These are phyloP conservation scores for Myriosclerotinia duriaeana DNA, from an alignment of 2,329 filamentous ascomycete genomes.

Conservation along the genomic window DNA sequence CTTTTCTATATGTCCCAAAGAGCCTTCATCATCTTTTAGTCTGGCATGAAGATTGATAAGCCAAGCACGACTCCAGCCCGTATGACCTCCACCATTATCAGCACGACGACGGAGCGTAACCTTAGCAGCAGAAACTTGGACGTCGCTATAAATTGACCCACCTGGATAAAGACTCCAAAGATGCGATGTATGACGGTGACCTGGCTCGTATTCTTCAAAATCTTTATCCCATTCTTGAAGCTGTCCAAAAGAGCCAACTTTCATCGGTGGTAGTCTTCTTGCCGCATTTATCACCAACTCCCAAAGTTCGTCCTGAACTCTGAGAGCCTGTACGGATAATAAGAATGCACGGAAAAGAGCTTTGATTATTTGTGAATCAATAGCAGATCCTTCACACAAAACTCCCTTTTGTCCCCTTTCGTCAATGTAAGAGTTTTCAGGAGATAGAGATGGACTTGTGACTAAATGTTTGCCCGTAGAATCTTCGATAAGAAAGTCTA, in stretches of 20 bases:
- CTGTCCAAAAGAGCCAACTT: constrained; percentile 40
- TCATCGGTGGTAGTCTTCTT: constrained; percentile 22
- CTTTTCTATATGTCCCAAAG: constrained; percentile 43
- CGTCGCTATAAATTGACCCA: constrained; percentile 41
- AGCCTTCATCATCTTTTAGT: constrained; percentile 44
- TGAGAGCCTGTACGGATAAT: constrained; percentile 10
- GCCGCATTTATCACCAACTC: neutral
- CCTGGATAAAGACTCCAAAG: constrained; percentile 48
- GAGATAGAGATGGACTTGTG: constrained; percentile 44
- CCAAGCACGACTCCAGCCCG: constrained; percentile 52
- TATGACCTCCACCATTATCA: constrained; percentile 46
- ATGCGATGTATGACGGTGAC: constrained; percentile 49
- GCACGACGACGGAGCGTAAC: constrained; percentile 40
- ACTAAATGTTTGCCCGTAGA: constrained; percentile 37
- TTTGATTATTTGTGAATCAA: constrained; percentile 48
- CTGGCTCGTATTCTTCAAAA: constrained; percentile 44
- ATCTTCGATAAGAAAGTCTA: constrained; percentile 42
- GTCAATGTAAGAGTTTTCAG: constrained; percentile 41
- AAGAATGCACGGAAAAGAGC: constrained; percentile 43
- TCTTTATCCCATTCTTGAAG: constrained; percentile 47
- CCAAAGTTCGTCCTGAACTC: constrained; percentile 1
- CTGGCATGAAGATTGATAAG: constrained; percentile 48
- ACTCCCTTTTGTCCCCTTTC: constrained; percentile 35
- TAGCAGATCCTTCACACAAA: constrained; percentile 48
- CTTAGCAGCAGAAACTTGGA: constrained; percentile 39